Base-by-base conservation (phyloP, 2,329 filamentous ascomycete genomes). In the Verticillium dahliae region DNA sequence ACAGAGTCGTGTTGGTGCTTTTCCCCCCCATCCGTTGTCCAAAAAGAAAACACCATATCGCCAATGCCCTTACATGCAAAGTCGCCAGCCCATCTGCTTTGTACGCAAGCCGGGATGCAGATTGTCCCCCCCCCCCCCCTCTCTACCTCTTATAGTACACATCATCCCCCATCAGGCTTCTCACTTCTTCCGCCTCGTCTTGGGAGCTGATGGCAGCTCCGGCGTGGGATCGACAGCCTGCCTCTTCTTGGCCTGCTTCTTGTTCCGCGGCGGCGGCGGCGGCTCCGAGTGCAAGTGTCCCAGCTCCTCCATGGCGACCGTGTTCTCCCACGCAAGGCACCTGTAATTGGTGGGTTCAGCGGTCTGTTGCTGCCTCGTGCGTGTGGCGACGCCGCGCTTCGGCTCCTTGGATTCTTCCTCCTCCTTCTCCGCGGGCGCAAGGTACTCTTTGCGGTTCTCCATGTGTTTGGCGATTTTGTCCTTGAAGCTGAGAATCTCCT, bases 381-480 rank as follows among this genome's bases (percentile, higher is more conserved):
- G 81, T 15, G 77, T 82, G 61, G 72, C 77, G 75, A 78, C 75
- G 10, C 65, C 71, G 67, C 78, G 75, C 63, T 71, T 70, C 57
- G 76, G 72, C 22, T 79, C 72, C 62, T 75, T 74, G 66, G 78
- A 73, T 13, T 73, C 64, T 35, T 73, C 75, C 13, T 68, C 67
- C 45, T 68, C 68, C 68, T 14, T 66, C 65, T 81, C 78, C 1
- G 75, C 72, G 37, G 84, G 76, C 13, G 79, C 76, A 61, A 96
- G 81, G 69, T 97, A 96, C 66, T 83, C 80, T 65, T 86, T 86
- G 65, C 96, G 88, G 69, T 88, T 89, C 68, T 88, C 81, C 93
- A 97, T 97, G 69, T 92, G 87, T 64, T 84, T 82, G 31, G 83
- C 78, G 65, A 97, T 96, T 69, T 86, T 85, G 50, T 93, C 88